Evolutionary conservation across 192 early-diverging fungal genomes (phyloP).

Genomic region (Funneliformis mosseae): DNA sequence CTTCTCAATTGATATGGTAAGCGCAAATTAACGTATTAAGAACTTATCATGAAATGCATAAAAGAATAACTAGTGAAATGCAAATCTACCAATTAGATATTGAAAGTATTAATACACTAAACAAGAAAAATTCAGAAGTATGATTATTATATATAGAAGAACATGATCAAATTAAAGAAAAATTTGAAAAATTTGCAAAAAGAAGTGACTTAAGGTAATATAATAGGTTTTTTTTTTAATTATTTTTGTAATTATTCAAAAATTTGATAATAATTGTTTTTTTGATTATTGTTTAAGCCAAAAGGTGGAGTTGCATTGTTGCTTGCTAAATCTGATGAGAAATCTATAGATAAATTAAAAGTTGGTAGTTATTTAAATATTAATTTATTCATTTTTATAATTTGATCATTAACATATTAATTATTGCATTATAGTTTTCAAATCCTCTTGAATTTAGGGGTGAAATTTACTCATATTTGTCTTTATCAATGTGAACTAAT

Average conservation of each 20-base stretch:
- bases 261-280: no score
- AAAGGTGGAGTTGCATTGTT: constrained; percentile 4
- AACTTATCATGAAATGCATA: not conserved
- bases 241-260: not conserved
- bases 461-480: constrained; percentile 33
- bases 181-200: not conserved
- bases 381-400: no score
- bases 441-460: constrained; percentile 13
- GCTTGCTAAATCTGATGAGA: not conserved
- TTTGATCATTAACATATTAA: no score
- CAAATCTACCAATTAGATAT: not conserved
- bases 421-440: not conserved
- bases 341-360: not conserved
- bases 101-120: not conserved
- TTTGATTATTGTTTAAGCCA: not conserved
- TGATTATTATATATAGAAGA: not conserved
- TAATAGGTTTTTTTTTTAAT: no score
- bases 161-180: not conserved
- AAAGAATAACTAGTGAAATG: not conserved
- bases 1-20: not conserved
- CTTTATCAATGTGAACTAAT: not conserved
- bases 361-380: no score
- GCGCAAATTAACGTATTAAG: not conserved
- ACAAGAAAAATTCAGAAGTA: not conserved
- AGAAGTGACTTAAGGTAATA: not conserved